phyloP scores from a whole-genome alignment of 2,329 filamentous ascomycete species.

The Aciculosporium take region DNA sequence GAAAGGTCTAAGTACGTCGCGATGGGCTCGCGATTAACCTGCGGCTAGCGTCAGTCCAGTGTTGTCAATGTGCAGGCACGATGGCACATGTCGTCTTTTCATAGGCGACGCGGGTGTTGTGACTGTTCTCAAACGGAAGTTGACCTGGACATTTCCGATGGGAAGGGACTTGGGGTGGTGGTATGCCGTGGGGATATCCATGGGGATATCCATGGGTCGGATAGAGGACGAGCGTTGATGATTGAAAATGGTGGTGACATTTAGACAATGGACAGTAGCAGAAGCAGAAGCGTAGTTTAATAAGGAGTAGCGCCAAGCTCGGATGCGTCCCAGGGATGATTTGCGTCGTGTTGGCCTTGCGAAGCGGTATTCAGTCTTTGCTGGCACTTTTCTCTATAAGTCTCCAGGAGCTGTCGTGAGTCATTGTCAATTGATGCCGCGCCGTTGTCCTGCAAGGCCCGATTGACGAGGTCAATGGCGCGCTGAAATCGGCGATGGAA shows the following conservation, averaged over 20 bases:
- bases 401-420: conserved; percentile 22
- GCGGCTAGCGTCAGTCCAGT: not conserved
- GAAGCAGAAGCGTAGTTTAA: too few relatives aligned
- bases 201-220: not conserved
- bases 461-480: conserved; percentile 26
- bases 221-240: not conserved
- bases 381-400: conserved; percentile 29
- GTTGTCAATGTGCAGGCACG: not conserved
- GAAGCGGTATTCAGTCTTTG: conserved; percentile 13
- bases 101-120: not conserved
- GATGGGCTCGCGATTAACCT: conserved; percentile 7
- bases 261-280: not conserved
- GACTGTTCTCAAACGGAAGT: too few relatives aligned
- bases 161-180: not conserved
- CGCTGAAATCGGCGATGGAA: conserved; percentile 35
- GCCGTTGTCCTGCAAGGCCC: conserved; percentile 19
- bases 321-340: not conserved
- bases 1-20: conserved; percentile 9
- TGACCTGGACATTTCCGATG: not conserved
- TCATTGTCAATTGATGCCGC: conserved; percentile 28
- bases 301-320: not conserved
- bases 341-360: not conserved
- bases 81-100: not conserved
- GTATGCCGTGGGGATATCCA: not conserved
- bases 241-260: not conserved